Conservation (phyloP, 2,329 filamentous ascomycete species). For the Stagonosporopsis chrysanthemi region DNA sequence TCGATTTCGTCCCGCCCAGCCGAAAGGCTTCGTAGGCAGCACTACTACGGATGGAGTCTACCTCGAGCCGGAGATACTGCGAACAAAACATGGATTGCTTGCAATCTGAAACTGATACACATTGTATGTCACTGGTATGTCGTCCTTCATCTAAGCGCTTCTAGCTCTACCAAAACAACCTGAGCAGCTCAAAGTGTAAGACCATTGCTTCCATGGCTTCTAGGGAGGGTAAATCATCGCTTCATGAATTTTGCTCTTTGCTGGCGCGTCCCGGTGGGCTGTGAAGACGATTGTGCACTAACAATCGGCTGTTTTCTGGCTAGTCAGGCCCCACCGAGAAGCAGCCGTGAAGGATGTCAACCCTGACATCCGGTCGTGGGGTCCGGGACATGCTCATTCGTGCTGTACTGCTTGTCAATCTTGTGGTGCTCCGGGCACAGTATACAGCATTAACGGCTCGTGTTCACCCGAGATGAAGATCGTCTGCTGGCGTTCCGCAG, state of each 20-base stretch:
- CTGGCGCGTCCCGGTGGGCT: not conserved
- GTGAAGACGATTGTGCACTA: not conserved
- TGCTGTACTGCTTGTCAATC: too few species aligned
- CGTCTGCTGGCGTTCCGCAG: not conserved
- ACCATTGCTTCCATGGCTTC: not conserved
- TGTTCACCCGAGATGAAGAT: not conserved
- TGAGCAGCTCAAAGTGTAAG: not conserved
- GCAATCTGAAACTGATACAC: not conserved
- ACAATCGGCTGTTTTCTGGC: not conserved
- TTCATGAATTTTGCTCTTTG: not conserved
- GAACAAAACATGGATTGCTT: not conserved
- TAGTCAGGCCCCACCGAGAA: conserved; percentile 8
- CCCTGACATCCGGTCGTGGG: not conserved
- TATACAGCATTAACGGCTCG: not conserved
- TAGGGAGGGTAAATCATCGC: not conserved
- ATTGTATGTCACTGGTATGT: not conserved
- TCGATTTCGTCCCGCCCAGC: not conserved
- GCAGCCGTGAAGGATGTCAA: conserved; percentile 8
- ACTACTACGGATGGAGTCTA: not conserved
- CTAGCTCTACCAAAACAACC: not conserved
- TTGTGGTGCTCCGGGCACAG: not conserved
- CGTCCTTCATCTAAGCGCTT: not conserved
- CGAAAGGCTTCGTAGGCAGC: not conserved
- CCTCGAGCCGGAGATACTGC: not conserved
- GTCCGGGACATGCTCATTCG: conserved; percentile 1